Percentiles rank a stretch among this genome's conserved stretches.
phyloP scores from a whole-genome alignment of 805 yeast genomes.

The Kregervanrija fluxuum region DNA sequence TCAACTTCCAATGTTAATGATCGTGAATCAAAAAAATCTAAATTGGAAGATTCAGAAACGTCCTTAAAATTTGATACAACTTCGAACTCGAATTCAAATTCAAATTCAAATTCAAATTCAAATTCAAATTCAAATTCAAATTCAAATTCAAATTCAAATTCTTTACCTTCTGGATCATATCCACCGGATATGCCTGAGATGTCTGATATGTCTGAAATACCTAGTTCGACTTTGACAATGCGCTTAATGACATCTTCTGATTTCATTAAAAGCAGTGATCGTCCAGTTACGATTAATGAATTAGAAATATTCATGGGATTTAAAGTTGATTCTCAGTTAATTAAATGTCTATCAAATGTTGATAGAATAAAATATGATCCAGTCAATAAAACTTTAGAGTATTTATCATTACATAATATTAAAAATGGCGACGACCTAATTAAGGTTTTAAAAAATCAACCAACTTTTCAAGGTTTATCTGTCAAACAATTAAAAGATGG shows the following conservation, averaged over 20 bases:
- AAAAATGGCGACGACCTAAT: slow-evolving; percentile 73
- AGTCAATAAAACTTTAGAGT: slow-evolving; percentile 61
- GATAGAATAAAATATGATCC: slow-evolving; percentile 71
- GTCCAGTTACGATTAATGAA: slow-evolving; percentile 60
- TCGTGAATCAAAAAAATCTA: slow-evolving; percentile 13
- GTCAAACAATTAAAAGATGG: slow-evolving; percentile 81
- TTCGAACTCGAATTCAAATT: no score
- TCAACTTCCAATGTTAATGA: slow-evolving; percentile 9
- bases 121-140: neutral
- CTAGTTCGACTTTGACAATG: slow-evolving; percentile 42
- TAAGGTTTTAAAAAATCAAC: slow-evolving; percentile 66
- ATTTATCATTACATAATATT: slow-evolving; percentile 84
- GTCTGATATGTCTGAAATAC: neutral
- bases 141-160: neutral
- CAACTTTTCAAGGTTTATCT: slow-evolving; percentile 79
- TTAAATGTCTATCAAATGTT: slow-evolving; percentile 66
- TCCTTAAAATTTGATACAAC: neutral
- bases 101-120: neutral
- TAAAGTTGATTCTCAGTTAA: slow-evolving; percentile 52
- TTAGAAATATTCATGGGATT: slow-evolving; percentile 60
- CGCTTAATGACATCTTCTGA: slow-evolving; percentile 89
- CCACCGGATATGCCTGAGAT: no score
- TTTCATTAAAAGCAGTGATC: slow-evolving; percentile 64
- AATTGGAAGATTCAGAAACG: neutral
- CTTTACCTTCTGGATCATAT: neutral